Conservation (phyloP, 2,329 filamentous ascomycete species). For the Phyllosticta citribraziliensis region DNA sequence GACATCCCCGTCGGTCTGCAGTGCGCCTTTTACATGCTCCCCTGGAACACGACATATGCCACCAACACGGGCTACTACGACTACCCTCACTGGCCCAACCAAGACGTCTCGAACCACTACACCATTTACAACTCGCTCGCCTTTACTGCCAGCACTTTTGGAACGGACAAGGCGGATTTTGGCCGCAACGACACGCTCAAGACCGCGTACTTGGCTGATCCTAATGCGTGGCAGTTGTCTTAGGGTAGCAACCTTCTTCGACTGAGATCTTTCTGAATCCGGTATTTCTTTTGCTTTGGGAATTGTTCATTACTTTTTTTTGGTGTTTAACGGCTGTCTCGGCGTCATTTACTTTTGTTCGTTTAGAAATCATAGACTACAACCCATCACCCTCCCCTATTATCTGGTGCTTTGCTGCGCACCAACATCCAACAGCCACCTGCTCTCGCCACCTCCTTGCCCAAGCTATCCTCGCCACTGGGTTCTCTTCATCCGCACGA, state of each 20-base stretch:
- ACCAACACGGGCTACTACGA: slow-evolving; percentile 4
- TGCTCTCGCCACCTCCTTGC: no score
- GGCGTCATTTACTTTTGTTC: no score
- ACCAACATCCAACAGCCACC: no score
- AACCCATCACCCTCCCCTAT: no score
- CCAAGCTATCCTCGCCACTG: no score
- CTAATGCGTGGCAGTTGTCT: not conserved
- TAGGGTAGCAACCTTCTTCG: not conserved
- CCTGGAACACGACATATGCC: slow-evolving; percentile 3
- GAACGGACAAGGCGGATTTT: not conserved
- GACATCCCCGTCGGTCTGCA: slow-evolving; percentile 1
- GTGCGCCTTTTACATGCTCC: slow-evolving; percentile 4
- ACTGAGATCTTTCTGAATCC: not conserved
- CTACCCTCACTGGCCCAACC: not conserved
- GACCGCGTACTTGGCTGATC: not conserved
- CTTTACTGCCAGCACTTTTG: not conserved
- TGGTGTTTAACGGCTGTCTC: no score
- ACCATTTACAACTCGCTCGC: slow-evolving; percentile 8
- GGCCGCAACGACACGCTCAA: not conserved
- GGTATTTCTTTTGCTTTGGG: no score
- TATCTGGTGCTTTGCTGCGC: no score
- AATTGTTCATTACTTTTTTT: no score
- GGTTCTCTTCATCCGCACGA: no score
- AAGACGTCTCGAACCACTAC: not conserved
- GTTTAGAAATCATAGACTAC: no score